Evolutionary conservation across 305 asterid species (phyloP).

Genomic region (Solanum aculeatissimum): DNA sequence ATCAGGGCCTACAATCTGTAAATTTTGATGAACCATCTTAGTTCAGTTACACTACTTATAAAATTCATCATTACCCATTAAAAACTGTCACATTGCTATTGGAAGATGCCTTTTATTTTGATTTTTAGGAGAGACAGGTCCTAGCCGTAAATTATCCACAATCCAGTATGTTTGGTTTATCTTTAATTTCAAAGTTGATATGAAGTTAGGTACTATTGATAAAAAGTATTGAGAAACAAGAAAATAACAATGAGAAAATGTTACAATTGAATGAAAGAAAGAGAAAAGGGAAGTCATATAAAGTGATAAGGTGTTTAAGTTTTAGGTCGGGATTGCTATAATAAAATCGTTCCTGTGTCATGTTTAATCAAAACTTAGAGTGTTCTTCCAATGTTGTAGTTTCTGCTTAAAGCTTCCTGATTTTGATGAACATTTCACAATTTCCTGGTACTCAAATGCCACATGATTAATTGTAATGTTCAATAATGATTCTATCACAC

Average conservation of each 20-base stretch:
- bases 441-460: not conserved
- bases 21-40: not conserved
- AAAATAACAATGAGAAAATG: not conserved
- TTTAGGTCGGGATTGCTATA: not conserved
- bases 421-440: not conserved
- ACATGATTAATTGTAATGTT: not conserved
- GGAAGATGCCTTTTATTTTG: not conserved
- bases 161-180: not conserved
- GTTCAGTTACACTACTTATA: not conserved
- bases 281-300: not conserved
- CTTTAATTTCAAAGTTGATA: not conserved
- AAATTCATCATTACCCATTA: not conserved
- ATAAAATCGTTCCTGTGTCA: not conserved
- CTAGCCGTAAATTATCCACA: not conserved
- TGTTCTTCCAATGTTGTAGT: not conserved
- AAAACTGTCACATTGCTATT: not conserved
- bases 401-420: not conserved
- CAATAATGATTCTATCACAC: not conserved
- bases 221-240: not conserved
- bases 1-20: not conserved
- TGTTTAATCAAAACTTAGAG: not conserved
- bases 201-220: not conserved
- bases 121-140: not conserved
- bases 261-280: not conserved
- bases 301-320: not conserved